phyloP scores from a whole-genome alignment of 2,329 filamentous ascomycete species.

The Verticillium nubilum region DNA sequence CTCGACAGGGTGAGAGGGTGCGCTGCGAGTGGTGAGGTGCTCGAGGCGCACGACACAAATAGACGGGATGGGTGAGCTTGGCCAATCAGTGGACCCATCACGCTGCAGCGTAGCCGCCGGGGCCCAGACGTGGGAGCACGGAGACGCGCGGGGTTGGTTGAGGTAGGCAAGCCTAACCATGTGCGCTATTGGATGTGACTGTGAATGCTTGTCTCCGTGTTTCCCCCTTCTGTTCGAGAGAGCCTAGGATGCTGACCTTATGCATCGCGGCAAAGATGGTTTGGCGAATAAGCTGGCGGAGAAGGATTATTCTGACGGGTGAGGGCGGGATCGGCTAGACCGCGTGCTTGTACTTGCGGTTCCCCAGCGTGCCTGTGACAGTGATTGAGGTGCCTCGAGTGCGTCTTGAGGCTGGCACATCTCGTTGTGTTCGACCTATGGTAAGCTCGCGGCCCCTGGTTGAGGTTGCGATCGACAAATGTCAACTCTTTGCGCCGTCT shows the following conservation, averaged over 20 bases:
- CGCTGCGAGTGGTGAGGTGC: slow-evolving; percentile 8
- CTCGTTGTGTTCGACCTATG: background rate
- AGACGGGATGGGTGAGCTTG: slow-evolving; percentile 8
- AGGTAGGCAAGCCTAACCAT: background rate
- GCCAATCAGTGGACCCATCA: slow-evolving; percentile 24
- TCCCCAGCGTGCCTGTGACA: background rate
- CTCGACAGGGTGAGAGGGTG: slow-evolving; percentile 5
- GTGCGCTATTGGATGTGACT: background rate
- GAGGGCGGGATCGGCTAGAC: background rate
- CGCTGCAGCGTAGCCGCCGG: slow-evolving; percentile 22
- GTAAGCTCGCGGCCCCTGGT: background rate
- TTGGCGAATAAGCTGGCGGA: background rate
- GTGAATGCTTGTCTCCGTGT: background rate
- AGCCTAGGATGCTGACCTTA: background rate
- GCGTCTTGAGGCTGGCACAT: background rate
- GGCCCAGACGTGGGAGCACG: slow-evolving; percentile 6
- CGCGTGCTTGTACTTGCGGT: background rate
- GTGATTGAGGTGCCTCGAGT: background rate
- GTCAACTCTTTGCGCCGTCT: background rate
- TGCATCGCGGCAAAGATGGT: background rate
- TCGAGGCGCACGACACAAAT: slow-evolving; percentile 8
- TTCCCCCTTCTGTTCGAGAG: background rate
- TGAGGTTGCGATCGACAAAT: background rate
- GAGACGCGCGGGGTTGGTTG: slow-evolving; percentile 13
- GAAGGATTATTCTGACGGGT: background rate